Evolutionary conservation across 768 basidiomycete species (phyloP).

Genomic region (Suillus luteus): DNA sequence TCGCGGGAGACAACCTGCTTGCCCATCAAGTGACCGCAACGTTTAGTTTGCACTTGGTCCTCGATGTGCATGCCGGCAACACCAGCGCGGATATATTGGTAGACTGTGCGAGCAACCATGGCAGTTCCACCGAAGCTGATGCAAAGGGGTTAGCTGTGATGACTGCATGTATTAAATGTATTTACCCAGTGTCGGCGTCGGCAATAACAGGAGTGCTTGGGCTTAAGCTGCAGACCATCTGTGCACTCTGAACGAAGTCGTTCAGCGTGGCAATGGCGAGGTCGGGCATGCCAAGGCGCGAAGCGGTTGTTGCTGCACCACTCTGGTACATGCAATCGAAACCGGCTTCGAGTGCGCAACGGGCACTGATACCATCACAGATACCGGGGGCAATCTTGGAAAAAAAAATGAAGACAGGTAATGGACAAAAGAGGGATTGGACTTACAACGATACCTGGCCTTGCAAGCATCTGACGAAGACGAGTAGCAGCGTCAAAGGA

Average conservation of each 20-base stretch:
- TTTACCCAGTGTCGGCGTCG: slow-evolving; percentile 77
- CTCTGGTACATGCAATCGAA: slow-evolving; percentile 80
- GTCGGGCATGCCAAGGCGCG: slow-evolving; percentile 77
- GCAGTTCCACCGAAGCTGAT: slow-evolving; percentile 68
- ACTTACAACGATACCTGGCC: slow-evolving; percentile 76
- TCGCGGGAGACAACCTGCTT: slow-evolving; percentile 83
- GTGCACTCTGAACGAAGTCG: slow-evolving; percentile 71
- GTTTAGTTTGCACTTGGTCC: slow-evolving; percentile 80
- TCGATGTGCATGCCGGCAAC: slow-evolving; percentile 79
- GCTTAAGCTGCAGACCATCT: slow-evolving; percentile 68
- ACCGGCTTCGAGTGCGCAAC: slow-evolving; percentile 78
- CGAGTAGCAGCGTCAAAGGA: slow-evolving; percentile 71
- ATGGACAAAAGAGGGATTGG: neutral
- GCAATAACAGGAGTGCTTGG: slow-evolving; percentile 73
- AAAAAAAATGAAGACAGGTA: slow-evolving; percentile 10
- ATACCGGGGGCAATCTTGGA: slow-evolving; percentile 73
- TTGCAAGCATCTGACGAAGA: slow-evolving; percentile 66
- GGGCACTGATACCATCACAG: slow-evolving; percentile 78
- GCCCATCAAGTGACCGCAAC: slow-evolving; percentile 78
- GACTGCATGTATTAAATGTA: neutral
- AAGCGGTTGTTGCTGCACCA: slow-evolving; percentile 80
- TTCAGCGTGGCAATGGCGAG: slow-evolving; percentile 77
- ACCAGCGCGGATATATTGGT: slow-evolving; percentile 67
- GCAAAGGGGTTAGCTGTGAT: slow-evolving; percentile 21
- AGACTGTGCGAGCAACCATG: slow-evolving; percentile 75